phyloP scores from a whole-genome alignment of 176 grass and related monocot species.

The Oropetium thomaeum region DNA sequence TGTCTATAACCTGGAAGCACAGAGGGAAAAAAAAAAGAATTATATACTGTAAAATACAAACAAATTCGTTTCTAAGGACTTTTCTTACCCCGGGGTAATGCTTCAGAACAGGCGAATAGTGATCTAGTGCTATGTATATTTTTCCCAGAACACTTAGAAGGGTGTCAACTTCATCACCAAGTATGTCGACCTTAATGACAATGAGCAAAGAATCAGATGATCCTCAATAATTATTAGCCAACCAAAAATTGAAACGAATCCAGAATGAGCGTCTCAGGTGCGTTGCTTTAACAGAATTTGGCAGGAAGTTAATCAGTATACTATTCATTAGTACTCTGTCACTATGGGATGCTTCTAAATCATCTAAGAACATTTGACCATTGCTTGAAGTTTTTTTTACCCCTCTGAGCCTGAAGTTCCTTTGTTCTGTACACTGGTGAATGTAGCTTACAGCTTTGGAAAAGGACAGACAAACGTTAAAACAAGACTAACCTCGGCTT shows the following conservation, averaged over 20 bases:
- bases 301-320: neutral
- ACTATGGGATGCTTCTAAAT: neutral
- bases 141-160: conserved; percentile 66
- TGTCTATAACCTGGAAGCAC: conserved; percentile 54
- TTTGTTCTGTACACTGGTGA: neutral
- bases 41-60: neutral
- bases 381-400: neutral
- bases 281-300: neutral
- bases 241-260: neutral
- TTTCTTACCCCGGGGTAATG: conserved; percentile 85
- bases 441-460: conserved; percentile 1
- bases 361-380: neutral
- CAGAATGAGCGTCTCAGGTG: neutral
- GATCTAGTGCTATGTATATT: conserved; percentile 83
- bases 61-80: neutral
- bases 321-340: neutral
- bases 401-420: neutral
- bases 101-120: conserved; percentile 87
- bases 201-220: conserved; percentile 3
- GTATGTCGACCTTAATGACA: conserved; percentile 69
- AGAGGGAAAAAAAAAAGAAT: neutral
- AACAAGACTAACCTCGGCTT: conserved; percentile 72
- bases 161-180: conserved; percentile 84
- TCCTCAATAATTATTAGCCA: neutral
- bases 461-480: neutral